phyloP scores from a whole-genome alignment of 2,329 filamentous ascomycete species.

The Epichloe elymi region DNA sequence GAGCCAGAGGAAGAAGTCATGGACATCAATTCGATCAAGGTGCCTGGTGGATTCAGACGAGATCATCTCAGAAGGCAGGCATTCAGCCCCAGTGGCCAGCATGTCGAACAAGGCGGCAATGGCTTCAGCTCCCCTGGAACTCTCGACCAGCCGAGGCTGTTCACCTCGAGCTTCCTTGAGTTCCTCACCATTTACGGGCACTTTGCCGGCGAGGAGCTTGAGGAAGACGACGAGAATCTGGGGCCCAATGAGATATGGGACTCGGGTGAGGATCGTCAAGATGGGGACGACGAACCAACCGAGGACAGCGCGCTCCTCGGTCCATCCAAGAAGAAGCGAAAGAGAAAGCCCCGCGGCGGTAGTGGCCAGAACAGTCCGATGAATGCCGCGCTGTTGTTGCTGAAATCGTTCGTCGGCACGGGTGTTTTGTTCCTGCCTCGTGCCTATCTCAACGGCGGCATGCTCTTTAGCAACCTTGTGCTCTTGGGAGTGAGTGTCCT shows the following conservation, averaged over 20 bases:
- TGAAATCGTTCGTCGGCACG: conserved; percentile 97
- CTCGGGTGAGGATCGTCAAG: conserved; percentile 57
- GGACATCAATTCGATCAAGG: conserved; percentile 81
- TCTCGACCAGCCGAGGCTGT: conserved; percentile 37
- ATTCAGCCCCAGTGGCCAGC: conserved; percentile 38
- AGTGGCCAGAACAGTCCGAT: conserved; percentile 66
- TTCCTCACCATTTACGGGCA: conserved; percentile 93
- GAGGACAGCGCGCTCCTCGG: conserved; percentile 78
- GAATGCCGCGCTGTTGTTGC: conserved; percentile 69
- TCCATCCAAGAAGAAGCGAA: conserved; percentile 58
- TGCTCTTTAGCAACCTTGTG: conserved; percentile 90
- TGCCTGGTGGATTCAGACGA: conserved; percentile 84
- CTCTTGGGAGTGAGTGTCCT: conserved; percentile 73
- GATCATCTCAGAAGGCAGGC: conserved; percentile 73
- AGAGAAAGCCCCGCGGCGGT: conserved; percentile 60
- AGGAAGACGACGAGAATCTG: conserved; percentile 88
- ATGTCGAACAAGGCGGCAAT: conserved; percentile 20
- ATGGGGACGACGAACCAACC: conserved; percentile 64
- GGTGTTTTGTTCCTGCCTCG: conserved; percentile 87
- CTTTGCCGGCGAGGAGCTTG: conserved; percentile 91
- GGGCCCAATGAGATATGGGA: conserved; percentile 85
- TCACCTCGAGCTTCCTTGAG: conserved; percentile 90
- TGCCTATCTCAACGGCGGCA: conserved; percentile 90
- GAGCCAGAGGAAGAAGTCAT: conserved; percentile 68
- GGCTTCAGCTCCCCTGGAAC: conserved; percentile 20